These are phyloP conservation scores for Xylaria sp. DNA, from an alignment of 2,329 filamentous ascomycete genomes.

Conservation along the genomic window DNA sequence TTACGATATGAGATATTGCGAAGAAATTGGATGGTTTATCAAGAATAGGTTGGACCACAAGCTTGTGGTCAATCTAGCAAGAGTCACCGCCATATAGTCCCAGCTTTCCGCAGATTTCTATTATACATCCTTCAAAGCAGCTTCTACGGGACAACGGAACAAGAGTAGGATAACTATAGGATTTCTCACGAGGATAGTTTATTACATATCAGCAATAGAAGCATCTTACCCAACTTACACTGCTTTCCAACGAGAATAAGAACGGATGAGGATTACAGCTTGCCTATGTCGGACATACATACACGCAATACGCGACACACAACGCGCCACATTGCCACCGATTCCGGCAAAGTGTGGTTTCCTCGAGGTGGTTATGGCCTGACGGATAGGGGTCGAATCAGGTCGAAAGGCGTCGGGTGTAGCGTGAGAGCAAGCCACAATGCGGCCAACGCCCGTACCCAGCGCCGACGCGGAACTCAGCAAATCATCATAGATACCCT, in stretches of 20 bases:
- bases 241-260: background rate
- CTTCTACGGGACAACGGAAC: background rate
- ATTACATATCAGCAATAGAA: constrained; percentile 2
- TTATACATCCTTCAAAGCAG: background rate
- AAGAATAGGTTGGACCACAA: background rate
- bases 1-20: background rate
- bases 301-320: background rate
- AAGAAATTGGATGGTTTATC: background rate
- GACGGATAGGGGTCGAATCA: constrained; percentile 24
- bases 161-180: background rate
- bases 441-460: constrained; percentile 5
- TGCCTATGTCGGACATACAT: background rate
- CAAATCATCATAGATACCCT: constrained; percentile 13
- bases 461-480: background rate
- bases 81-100: background rate
- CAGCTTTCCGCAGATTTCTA: background rate
- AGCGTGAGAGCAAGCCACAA: constrained; percentile 20
- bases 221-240: background rate
- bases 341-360: background rate
- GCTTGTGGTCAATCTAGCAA: background rate
- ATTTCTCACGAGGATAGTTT: background rate
- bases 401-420: constrained; percentile 26
- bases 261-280: background rate
- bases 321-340: background rate
- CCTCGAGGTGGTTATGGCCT: background rate